Evolutionary conservation across 306 rosid genomes (phyloP), one percentile per base, ranked within the genome.

Genomic region (Cicer chorassanicum): DNA sequence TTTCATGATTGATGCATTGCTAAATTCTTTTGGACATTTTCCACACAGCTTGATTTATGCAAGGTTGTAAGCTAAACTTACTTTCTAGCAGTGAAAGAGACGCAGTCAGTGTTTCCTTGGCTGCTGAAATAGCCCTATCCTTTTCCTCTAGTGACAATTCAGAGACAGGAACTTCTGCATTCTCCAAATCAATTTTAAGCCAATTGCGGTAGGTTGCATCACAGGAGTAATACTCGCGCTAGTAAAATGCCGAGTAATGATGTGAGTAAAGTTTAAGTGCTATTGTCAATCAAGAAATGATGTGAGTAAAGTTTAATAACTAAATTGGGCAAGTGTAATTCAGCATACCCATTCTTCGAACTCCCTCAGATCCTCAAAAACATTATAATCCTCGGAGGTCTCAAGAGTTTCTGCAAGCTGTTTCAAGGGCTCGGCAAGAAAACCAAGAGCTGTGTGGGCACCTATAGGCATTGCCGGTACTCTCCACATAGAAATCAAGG

Each of bases 191-290:
- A 84, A 87, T 75, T 90, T 92, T 87, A 76, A 94, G 96, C 99
- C 99, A 94, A 76, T 86, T 91, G 85, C 96, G 99, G 81, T 94
- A 94, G 83, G 91, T 94, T 82, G 97, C 96, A 70, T 94, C 99
- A 83, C 97, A 88, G 71, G 97, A 92, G 84, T 92, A 92, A 83
- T 90, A 94, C 78, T 88, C 99, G 19, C 89, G 92, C 97, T 92
- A 83, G 68, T 83, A 51, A 74, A 78, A 80, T 63, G 34, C 67
- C 71, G 8, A 65, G 50, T 6, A 41, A 12, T 68, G 43, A 76
- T 39, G 75, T 41, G 62, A 75, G 14, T 64, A 65, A 50, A 49
- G 16, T 51, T 36, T 16, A 76, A 54, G 40, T 38, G 15, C 55
- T 68, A 39, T 19, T 59, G 65, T 64, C 54, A 80, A 51, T 60